These are phyloP conservation scores for Rhododendron mucronatum DNA, from an alignment of 148 eudicot genomes.

Conservation along the genomic window DNA sequence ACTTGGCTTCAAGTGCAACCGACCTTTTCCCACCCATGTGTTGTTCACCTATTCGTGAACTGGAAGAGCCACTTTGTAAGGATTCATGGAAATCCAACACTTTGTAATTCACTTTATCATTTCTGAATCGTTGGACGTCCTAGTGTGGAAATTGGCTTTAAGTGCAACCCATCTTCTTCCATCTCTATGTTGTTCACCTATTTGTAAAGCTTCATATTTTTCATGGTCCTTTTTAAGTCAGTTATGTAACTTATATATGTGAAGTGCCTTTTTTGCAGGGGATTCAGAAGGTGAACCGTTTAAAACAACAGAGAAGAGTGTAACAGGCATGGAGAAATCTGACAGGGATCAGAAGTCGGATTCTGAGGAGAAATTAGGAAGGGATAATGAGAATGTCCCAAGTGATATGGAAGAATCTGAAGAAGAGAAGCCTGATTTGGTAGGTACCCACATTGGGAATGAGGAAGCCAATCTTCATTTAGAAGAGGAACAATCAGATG, in stretches of 20 bases:
- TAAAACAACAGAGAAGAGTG: constrained; percentile 22
- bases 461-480: constrained; percentile 16
- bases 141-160: not conserved
- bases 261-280: constrained; percentile 21
- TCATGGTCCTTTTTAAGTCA: not conserved
- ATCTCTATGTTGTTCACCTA: not conserved
- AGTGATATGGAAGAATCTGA: constrained; percentile 35
- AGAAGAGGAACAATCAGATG: constrained; percentile 23
- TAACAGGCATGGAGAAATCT: constrained; percentile 19
- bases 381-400: constrained; percentile 29
- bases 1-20: not conserved
- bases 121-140: not conserved
- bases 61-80: not conserved
- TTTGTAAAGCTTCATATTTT: not conserved
- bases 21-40: not conserved
- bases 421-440: constrained; percentile 28
- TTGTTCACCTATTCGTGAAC: not conserved
- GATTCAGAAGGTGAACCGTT: constrained; percentile 26
- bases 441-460: constrained; percentile 17
- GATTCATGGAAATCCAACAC: not conserved
- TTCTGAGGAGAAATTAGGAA: constrained; percentile 19
- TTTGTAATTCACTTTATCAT: not conserved
- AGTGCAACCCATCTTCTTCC: not conserved
- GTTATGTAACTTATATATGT: not conserved
- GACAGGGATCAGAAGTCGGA: constrained; percentile 29